These are phyloP conservation scores for Emergomyces africanus DNA, from an alignment of 2,329 filamentous ascomycete species.

Conservation along the genomic window DNA sequence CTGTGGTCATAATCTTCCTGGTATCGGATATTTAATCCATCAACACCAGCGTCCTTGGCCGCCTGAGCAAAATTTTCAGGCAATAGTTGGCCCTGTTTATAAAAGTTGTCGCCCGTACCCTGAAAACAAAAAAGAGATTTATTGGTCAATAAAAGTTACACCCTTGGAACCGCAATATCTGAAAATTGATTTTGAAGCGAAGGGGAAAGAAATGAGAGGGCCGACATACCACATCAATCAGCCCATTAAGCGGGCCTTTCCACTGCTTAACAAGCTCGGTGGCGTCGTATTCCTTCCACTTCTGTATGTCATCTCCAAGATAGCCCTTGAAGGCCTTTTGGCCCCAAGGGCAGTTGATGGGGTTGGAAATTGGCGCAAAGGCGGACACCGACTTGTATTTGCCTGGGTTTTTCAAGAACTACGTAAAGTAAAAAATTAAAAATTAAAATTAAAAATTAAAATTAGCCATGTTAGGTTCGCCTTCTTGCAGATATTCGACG, in stretches of 20 bases:
- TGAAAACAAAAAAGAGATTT: constrained; percentile 23
- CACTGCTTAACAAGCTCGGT: constrained; percentile 74
- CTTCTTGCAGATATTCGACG: not conserved
- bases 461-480: not conserved
- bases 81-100: constrained; percentile 82
- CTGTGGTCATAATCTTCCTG: constrained; percentile 92
- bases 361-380: constrained; percentile 84
- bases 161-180: not conserved
- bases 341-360: constrained; percentile 77
- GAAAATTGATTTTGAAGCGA: not conserved
- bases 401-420: constrained; percentile 82
- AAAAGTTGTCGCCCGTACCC: constrained; percentile 93
- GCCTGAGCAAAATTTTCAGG: constrained; percentile 85
- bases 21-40: constrained; percentile 65
- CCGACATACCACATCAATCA: constrained; percentile 68
- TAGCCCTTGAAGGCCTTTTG: constrained; percentile 92
- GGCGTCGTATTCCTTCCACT: constrained; percentile 83
- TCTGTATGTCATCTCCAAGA: constrained; percentile 56
- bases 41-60: constrained; percentile 60
- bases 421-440: not conserved
- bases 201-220: not conserved
- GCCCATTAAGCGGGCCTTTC: constrained; percentile 57
- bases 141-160: not conserved
- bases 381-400: constrained; percentile 81
- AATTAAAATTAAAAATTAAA: no score